Conservation (phyloP, 2,329 filamentous ascomycete genomes). For the Conoideocrella luteorostrata region DNA sequence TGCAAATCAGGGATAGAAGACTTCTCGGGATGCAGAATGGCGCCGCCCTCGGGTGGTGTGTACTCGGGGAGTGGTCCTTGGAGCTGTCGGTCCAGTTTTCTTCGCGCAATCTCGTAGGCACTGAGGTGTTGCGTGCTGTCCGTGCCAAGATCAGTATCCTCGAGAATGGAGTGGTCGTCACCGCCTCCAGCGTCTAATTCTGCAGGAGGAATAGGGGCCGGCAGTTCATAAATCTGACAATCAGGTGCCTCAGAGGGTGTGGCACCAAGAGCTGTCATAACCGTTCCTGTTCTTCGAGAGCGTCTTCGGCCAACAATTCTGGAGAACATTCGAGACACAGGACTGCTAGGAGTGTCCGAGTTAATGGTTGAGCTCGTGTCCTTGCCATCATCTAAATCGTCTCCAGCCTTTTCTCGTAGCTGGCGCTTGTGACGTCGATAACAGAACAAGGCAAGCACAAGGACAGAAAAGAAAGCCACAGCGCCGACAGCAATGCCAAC, state of each 20-base stretch:
- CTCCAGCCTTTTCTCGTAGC: slow-evolving; percentile 17
- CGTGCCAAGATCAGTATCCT: slow-evolving; percentile 34
- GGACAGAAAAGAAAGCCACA: slow-evolving; percentile 24
- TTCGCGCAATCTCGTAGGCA: slow-evolving; percentile 44
- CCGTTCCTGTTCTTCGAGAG: slow-evolving; percentile 15
- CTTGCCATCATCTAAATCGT: slow-evolving; percentile 28
- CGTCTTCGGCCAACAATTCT: slow-evolving; percentile 33
- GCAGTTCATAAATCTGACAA: slow-evolving; percentile 47
- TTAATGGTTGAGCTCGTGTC: slow-evolving; percentile 28
- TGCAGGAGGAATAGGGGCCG: slow-evolving; percentile 37
- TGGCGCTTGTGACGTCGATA: slow-evolving; percentile 29
- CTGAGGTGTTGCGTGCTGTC: slow-evolving; percentile 33
- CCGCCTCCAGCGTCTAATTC: slow-evolving; percentile 40
- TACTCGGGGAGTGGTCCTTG: slow-evolving; percentile 45
- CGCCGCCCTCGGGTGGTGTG: slow-evolving; percentile 30
- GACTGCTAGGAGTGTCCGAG: slow-evolving; percentile 17
- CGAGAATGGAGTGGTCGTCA: slow-evolving; percentile 29
- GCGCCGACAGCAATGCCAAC: slow-evolving; percentile 41
- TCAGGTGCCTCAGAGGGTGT: slow-evolving; percentile 29
- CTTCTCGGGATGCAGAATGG: slow-evolving; percentile 24
- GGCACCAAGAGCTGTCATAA: slow-evolving; percentile 17
- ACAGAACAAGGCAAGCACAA: slow-evolving; percentile 24
- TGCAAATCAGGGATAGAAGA: slow-evolving; percentile 11
- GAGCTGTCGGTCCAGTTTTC: slow-evolving; percentile 45
- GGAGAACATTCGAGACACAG: slow-evolving; percentile 28